phyloP scores from a whole-genome alignment of 805 yeast genomes.

The Ogataea kodamae region DNA sequence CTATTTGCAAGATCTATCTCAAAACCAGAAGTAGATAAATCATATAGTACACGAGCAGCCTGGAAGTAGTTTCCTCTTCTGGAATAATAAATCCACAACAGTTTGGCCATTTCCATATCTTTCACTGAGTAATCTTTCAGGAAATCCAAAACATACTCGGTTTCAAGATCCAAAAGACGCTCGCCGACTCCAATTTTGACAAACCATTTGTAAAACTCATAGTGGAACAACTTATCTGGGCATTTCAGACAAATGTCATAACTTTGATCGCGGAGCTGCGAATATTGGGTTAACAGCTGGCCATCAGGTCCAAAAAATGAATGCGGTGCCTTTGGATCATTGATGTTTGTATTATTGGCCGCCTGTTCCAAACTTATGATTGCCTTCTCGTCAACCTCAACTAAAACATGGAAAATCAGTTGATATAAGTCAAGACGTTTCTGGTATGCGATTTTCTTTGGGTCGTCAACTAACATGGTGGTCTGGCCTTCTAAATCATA shows the following conservation, averaged over 20 bases:
- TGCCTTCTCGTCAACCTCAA: slow-evolving; percentile 65
- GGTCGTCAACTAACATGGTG: slow-evolving; percentile 39
- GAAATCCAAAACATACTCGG: slow-evolving; percentile 76
- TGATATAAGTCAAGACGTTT: slow-evolving; percentile 61
- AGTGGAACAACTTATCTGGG: slow-evolving; percentile 84
- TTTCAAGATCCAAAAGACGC: slow-evolving; percentile 71
- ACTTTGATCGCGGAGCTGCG: slow-evolving; percentile 63
- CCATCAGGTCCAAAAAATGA: slow-evolving; percentile 31
- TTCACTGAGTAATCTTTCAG: slow-evolving; percentile 62
- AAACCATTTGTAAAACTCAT: slow-evolving; percentile 90
- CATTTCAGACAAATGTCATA: slow-evolving; percentile 71
- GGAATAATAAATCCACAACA: slow-evolving; percentile 87
- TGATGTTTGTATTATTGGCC: slow-evolving; percentile 13
- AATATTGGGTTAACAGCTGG: slow-evolving; percentile 44
- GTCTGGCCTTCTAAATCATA: slow-evolving; percentile 42
- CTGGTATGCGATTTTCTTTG: slow-evolving; percentile 46
- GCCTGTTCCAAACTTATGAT: slow-evolving; percentile 38
- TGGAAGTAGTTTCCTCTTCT: slow-evolving; percentile 71
- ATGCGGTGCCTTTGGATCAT: slow-evolving; percentile 16
- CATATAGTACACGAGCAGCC: slow-evolving; percentile 80
- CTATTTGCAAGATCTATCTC: slow-evolving; percentile 65
- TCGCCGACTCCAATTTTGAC: slow-evolving; percentile 74
- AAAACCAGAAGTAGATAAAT: slow-evolving; percentile 71
- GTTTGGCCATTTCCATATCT: slow-evolving; percentile 70
- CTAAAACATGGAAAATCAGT: slow-evolving; percentile 70